Evolutionary conservation across 164 flowering plant species (phyloP), one percentile per base, ranked within the genome.

Genomic region (grape (Vitis vinifera)): DNA sequence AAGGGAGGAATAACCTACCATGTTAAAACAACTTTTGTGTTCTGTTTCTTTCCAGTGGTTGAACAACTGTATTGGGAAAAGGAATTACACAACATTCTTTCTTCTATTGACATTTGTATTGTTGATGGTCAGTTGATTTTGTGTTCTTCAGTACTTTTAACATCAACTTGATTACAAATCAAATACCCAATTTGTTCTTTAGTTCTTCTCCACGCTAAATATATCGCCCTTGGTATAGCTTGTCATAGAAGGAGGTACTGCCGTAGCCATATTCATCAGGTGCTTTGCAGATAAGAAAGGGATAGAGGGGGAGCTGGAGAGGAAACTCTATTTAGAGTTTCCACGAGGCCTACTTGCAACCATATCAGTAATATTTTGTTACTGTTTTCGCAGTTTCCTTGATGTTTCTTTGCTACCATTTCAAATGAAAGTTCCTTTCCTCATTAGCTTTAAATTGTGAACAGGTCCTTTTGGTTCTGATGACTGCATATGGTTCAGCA

Each of bases 61-160:
- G 68, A 95, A 95, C 87, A 93, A 95, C 71, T 95, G 99, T 53
- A 78, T 93, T 15, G 98, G 99, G 65, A 95, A 87, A 81, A 91
- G 75, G 87, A 95, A 93, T 65, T 95, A 95, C 80, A 86, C 93
- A 13, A 84, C 91, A 47, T 95, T 95, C 87, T 76, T 95, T 75
- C 94, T 95, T 66, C 84, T 95, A 14, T 88, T 95, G 97, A 67
- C 85, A 23, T 90, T 79, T 59, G 82, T 88, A 63, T 51, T 93
- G 84, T 68, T 86, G 63, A 89, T 95, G 99, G 99, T 91, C 0
- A 76, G 96, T 78, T 31, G 52, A 37, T 57, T 67, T 68, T 1
- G 27, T 52, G 51, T 62, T 11, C 67, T 65, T 16, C 8, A 62
- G 16, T 11, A 55, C 44, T 5, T 56, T 51, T 15, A 27, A 19